Conservation (phyloP, 768 basidiomycete genomes). For the Daedaleopsis nitida region DNA sequence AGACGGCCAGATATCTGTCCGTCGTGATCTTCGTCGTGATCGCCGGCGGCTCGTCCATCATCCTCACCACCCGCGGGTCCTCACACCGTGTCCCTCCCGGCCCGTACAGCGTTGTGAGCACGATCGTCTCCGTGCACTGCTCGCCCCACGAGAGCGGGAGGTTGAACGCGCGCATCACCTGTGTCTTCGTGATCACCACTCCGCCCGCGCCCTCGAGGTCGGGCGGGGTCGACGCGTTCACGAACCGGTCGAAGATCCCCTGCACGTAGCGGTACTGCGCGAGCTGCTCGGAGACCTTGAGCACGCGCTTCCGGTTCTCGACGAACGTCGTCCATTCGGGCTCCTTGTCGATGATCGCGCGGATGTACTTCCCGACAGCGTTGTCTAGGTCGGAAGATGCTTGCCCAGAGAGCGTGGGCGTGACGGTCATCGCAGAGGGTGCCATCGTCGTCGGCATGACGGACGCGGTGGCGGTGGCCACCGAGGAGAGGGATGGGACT, state of each 20-base stretch:
- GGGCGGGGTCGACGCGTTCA: slow-evolving; percentile 45
- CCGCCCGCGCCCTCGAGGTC: slow-evolving; percentile 39
- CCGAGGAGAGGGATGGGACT: slow-evolving; percentile 13
- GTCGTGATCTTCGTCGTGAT: slow-evolving; percentile 49
- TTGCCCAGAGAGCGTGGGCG: slow-evolving; percentile 17
- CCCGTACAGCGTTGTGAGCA: slow-evolving; percentile 58
- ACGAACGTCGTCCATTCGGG: slow-evolving; percentile 49
- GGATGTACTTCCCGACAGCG: slow-evolving; percentile 46
- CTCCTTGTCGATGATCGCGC: slow-evolving; percentile 45
- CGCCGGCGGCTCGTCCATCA: slow-evolving; percentile 48
- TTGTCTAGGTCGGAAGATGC: slow-evolving; percentile 41
- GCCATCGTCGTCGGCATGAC: slow-evolving; percentile 8
- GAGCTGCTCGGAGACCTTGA: slow-evolving; percentile 25
- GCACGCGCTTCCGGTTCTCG: slow-evolving; percentile 36
- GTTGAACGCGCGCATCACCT: slow-evolving; percentile 55
- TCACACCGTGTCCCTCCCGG: slow-evolving; percentile 49
- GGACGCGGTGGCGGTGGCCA: neutral
- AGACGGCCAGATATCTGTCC: slow-evolving; percentile 48
- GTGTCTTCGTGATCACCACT: slow-evolving; percentile 48
- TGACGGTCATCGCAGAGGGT: slow-evolving; percentile 9
- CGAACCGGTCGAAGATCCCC: slow-evolving; percentile 47
- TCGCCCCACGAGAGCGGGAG: slow-evolving; percentile 46
- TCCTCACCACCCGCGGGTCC: slow-evolving; percentile 50
- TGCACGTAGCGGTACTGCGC: slow-evolving; percentile 57
- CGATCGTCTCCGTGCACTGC: slow-evolving; percentile 52